These are phyloP conservation scores for Aureobasidium uvarum DNA, from an alignment of 2,329 filamentous ascomycete genomes.

Conservation along the genomic window DNA sequence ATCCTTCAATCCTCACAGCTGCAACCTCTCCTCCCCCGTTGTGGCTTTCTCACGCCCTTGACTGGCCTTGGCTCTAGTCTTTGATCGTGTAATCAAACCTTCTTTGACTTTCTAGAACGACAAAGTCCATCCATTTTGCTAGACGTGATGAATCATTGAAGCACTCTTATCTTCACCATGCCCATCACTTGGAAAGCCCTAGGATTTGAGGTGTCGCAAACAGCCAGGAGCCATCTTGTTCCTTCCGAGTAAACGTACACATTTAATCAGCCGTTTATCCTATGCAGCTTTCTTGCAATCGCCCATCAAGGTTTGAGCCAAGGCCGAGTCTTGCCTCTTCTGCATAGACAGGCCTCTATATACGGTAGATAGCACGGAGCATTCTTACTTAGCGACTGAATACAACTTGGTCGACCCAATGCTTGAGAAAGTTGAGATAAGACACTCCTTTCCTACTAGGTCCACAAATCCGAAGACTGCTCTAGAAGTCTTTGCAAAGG, in stretches of 20 bases:
- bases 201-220: background rate
- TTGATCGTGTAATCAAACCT: conserved; percentile 22
- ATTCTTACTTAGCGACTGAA: background rate
- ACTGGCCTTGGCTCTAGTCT: background rate
- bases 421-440: too few relatives aligned
- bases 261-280: background rate
- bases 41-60: background rate
- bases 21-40: background rate
- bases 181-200: background rate
- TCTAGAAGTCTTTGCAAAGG: background rate
- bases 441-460: background rate
- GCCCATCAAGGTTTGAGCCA: conserved; percentile 13
- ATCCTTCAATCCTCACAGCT: conserved; percentile 19
- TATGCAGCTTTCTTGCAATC: background rate
- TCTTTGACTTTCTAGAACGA: conserved; percentile 15
- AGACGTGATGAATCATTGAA: background rate
- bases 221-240: background rate
- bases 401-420: background rate
- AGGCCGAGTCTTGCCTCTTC: background rate
- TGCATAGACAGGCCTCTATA: background rate
- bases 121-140: background rate
- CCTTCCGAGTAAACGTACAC: background rate
- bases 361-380: too few relatives aligned
- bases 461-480: background rate
- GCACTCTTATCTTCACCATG: background rate